Evolutionary conservation across 2,329 filamentous ascomycete genomes (phyloP), one percentile per base, ranked within the genome.

Genomic region (Neurospora sp.): DNA sequence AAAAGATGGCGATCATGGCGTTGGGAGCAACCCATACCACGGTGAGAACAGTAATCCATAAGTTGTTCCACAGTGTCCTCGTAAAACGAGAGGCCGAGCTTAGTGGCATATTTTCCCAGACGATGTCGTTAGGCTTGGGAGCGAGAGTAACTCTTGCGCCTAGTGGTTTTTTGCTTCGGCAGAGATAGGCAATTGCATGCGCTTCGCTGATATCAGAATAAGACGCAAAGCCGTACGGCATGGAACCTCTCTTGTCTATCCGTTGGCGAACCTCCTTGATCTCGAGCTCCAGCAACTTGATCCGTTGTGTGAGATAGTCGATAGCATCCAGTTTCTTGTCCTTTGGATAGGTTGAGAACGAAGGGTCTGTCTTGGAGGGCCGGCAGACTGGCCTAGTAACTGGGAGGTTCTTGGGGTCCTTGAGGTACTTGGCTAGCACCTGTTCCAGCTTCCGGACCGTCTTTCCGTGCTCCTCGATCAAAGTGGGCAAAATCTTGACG

Each of bases 141-240:
- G 96, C 94, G 15, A 98, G 85, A 6, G 83, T 85, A 69, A 99
- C 88, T 0, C 87, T 91, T 0, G 93, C 89, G 5, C 92, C 92
- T 52, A 92, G 85, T 0, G 92, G 92, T 74, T 91, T 91, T 82
- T 96, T 96, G 67, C 89, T 92, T 70, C 91, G 91, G 28, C 91
- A 88, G 10, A 89, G 87, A 80, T 91, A 97, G 11, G 94, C 96
- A 72, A 97, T 93, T 23, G 87, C 88, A 77, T 99, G 96, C 0
- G 96, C 93, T 75, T 97, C 92, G 70, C 89, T 86, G 69, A 99
- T 96, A 57, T 90, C 90, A 57, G 95, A 89, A 81, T 96, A 99
- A 75, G 93, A 97, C 8, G 95, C 94, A 78, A 99, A 99, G 0
- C 96, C 96, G 77, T 94, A 99, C 0, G 92, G 86, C 86, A 97